These are phyloP conservation scores for Leccinum pellstonianum DNA, from an alignment of 768 basidiomycete genomes.

Conservation along the genomic window DNA sequence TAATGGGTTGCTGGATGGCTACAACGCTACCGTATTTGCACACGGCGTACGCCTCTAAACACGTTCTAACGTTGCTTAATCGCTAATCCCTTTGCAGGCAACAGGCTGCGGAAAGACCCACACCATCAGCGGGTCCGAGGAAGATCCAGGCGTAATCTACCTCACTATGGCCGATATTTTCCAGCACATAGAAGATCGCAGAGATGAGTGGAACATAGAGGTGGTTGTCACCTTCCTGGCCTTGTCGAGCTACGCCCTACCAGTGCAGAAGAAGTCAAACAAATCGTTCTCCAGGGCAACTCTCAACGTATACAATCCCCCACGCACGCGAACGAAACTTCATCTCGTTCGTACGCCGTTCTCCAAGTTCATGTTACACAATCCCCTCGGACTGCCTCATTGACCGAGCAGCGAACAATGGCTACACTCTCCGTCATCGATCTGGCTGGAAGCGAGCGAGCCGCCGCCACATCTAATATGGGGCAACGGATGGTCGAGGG, in stretches of 20 bases:
- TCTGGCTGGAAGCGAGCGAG: slow-evolving; percentile 95
- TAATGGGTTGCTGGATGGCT: slow-evolving; percentile 85
- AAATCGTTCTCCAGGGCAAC: slow-evolving; percentile 89
- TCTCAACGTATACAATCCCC: slow-evolving; percentile 85
- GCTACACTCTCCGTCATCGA: slow-evolving; percentile 97
- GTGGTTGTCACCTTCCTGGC: slow-evolving; percentile 93
- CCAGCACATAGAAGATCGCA: slow-evolving; percentile 84
- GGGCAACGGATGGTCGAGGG: slow-evolving; percentile 98
- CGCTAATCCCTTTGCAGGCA: slow-evolving; percentile 54
- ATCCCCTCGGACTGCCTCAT: slow-evolving; percentile 78
- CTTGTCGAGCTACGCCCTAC: slow-evolving; percentile 79
- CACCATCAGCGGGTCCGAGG: slow-evolving; percentile 91
- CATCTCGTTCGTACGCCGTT: slow-evolving; percentile 96
- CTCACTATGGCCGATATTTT: slow-evolving; percentile 97
- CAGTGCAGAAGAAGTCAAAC: slow-evolving; percentile 90
- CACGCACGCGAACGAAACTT: slow-evolving; percentile 95
- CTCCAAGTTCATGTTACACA: slow-evolving; percentile 93
- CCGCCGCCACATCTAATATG: slow-evolving; percentile 95
- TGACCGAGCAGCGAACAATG: slow-evolving; percentile 79
- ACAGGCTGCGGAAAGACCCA: slow-evolving; percentile 99
- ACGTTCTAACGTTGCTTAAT: slow-evolving; percentile 3
- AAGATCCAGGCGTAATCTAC: slow-evolving; percentile 92
- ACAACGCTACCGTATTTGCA: slow-evolving; percentile 96
- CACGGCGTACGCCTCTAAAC: slow-evolving; percentile 75
- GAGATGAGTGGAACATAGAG: slow-evolving; percentile 81